Base-by-base conservation (phyloP, 2,329 filamentous ascomycete species). In the Colletotrichum magnum region DNA sequence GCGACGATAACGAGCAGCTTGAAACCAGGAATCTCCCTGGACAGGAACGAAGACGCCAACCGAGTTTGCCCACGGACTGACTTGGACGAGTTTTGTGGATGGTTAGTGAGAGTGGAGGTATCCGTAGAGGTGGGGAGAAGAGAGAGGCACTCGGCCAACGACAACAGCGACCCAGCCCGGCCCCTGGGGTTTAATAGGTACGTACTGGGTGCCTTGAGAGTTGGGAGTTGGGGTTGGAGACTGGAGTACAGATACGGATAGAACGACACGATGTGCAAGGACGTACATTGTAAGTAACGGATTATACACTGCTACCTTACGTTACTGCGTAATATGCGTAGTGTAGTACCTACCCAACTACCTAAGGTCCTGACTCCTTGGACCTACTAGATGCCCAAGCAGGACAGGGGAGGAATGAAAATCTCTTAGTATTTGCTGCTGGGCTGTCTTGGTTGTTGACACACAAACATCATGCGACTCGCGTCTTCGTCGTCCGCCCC, bases 11-110 rank as follows among this genome's bases (percentile, higher is more conserved):
- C 28, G 51, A 13, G 26, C 52, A 13, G 52, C 36, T 36, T n/a
- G 48, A 52, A 13, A 9, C 12, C 24, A 32, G 56, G 43, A 15
- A n/a, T n/a, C 18, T 21, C 47, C 58, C 47, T 39, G 18, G 28
- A 28, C 18, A n/a, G 28, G n/a, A 45, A 41, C 24, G 32, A 41
- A 43, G 32, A 16, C 58, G 32, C 45, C 54, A 58, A n/a, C 47
- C 58, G 32, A 21, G 28, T 52, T 52, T 28, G 47, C 41, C 45
- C 21, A 52, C 9, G 6, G 41, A 59, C 45, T 24, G 45, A n/a
- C 47, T 18, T 60, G 58, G 47, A 39, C 16, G n/a, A 60, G 13
- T 41, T 60, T 58, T 51, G 26, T 59, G 43, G 57, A 59, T 50
- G 57, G n/a, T 59, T n/a, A 24, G 21, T 59, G 45, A 24, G 21